These are phyloP conservation scores for Fusarium pseudocircinatum DNA, from an alignment of 2,329 filamentous ascomycete species.

Conservation along the genomic window DNA sequence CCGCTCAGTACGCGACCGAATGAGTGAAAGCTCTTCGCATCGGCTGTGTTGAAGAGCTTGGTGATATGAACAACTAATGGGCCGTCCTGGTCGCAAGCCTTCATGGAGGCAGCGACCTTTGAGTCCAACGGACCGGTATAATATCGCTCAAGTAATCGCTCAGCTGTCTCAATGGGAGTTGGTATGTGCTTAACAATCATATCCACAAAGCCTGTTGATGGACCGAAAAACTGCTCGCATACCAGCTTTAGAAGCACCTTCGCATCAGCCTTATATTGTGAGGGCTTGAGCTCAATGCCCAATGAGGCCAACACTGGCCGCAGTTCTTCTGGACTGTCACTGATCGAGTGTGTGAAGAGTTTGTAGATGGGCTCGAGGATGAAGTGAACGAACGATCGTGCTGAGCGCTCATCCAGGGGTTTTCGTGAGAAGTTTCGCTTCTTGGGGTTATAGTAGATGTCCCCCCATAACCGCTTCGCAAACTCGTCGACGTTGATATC, in stretches of 20 bases:
- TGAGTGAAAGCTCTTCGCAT: constrained; percentile 90
- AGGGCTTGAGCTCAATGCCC: constrained; percentile 88
- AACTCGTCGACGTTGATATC: constrained; percentile 86
- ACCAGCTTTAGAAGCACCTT: constrained; percentile 88
- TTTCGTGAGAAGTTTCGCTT: constrained; percentile 94
- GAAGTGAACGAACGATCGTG: constrained; percentile 92
- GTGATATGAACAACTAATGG: constrained; percentile 92
- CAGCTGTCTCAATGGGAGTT: constrained; percentile 82
- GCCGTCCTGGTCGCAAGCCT: constrained; percentile 85
- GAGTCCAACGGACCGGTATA: constrained; percentile 92
- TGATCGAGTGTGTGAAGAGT: constrained; percentile 93
- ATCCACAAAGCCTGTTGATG: constrained; percentile 89
- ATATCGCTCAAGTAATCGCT: constrained; percentile 81
- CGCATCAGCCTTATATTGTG: constrained; percentile 89
- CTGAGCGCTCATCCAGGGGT: constrained; percentile 79
- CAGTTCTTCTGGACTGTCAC: constrained; percentile 85
- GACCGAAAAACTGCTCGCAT: constrained; percentile 95
- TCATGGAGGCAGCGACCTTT: constrained; percentile 82
- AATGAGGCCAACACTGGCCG: constrained; percentile 80
- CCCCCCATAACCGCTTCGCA: constrained; percentile 88
- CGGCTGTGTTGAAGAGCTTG: constrained; percentile 89
- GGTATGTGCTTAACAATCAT: constrained; percentile 93
- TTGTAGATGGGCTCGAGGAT: constrained; percentile 98
- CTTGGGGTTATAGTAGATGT: constrained; percentile 93
- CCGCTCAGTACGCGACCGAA: constrained; percentile 95